These are phyloP conservation scores for Coniochaeta sp. DNA, from an alignment of 2,329 filamentous ascomycete species.

Conservation along the genomic window DNA sequence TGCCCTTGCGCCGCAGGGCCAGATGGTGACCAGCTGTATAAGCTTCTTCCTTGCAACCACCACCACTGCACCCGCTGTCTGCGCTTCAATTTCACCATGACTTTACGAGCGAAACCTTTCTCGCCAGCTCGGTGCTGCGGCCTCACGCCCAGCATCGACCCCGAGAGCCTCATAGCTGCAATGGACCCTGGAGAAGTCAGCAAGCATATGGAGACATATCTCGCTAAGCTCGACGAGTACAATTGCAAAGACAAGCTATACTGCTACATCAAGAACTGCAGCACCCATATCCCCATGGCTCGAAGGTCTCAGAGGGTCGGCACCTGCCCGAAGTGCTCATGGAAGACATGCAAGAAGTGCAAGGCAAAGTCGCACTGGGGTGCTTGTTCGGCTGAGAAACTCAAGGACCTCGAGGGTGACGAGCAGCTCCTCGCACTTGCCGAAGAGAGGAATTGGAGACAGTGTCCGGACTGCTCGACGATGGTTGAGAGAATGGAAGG, in stretches of 20 bases:
- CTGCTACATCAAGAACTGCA: neutral
- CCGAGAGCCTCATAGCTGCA: neutral
- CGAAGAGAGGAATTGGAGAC: neutral
- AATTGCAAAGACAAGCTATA: neutral
- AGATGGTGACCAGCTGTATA: neutral
- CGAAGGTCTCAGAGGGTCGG: neutral
- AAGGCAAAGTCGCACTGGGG: neutral
- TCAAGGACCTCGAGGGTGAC: neutral
- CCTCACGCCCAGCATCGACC: neutral
- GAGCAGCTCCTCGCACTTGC: neutral
- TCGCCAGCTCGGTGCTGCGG: neutral
- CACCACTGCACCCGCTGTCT: neutral
- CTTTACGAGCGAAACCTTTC: neutral
- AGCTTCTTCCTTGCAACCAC: neutral
- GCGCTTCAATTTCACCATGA: neutral
- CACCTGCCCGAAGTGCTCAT: neutral
- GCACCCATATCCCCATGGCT: neutral
- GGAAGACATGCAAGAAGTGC: slow-evolving; percentile 2
- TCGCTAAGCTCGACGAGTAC: neutral
- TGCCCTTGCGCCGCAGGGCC: neutral
- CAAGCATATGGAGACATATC: neutral
- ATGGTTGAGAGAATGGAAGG: neutral
- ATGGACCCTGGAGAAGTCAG: neutral
- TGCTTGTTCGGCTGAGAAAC: neutral
- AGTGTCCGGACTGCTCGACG: neutral